Percentiles rank a stretch among this genome's conserved stretches.
phyloP scores from a whole-genome alignment of 306 rosid species.

The Cyamopsis tetragonoloba region DNA sequence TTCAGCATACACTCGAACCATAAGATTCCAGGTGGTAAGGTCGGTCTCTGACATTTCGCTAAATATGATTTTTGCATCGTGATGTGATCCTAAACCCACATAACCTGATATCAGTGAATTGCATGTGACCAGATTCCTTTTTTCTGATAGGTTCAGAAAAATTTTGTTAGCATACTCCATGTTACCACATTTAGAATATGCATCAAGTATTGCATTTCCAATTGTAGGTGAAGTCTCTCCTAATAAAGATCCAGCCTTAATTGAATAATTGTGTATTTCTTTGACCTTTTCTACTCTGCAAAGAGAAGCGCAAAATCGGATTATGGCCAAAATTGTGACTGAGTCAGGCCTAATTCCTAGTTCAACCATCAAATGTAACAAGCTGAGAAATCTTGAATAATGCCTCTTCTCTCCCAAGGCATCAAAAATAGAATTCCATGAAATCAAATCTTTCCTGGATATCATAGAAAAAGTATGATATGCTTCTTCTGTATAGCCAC shows the following conservation, averaged over 20 bases:
- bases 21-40: constrained; percentile 87
- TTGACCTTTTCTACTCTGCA: constrained; percentile 54
- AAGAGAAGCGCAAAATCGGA: constrained; percentile 51
- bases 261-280: constrained; percentile 66
- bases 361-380: constrained; percentile 51
- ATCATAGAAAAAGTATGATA: constrained; percentile 51
- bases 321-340: constrained; percentile 55
- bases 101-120: constrained; percentile 74
- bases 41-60: constrained; percentile 60
- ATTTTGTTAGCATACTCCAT: constrained; percentile 53
- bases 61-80: constrained; percentile 54
- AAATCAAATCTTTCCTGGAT: constrained; percentile 64
- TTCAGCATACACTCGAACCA: constrained; percentile 74
- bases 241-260: constrained; percentile 49
- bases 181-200: constrained; percentile 77
- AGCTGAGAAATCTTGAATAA: constrained; percentile 39
- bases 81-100: constrained; percentile 53
- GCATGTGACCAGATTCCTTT: constrained; percentile 58
- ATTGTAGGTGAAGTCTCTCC: constrained; percentile 48
- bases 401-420: constrained; percentile 50
- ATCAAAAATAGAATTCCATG: constrained; percentile 89
- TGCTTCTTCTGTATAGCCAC: constrained; percentile 45
- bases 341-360: constrained; percentile 58
- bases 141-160: constrained; percentile 52
- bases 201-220: constrained; percentile 82